phyloP scores from a whole-genome alignment of 139 green algal species.

The Edaphochlamys debaryana region DNA sequence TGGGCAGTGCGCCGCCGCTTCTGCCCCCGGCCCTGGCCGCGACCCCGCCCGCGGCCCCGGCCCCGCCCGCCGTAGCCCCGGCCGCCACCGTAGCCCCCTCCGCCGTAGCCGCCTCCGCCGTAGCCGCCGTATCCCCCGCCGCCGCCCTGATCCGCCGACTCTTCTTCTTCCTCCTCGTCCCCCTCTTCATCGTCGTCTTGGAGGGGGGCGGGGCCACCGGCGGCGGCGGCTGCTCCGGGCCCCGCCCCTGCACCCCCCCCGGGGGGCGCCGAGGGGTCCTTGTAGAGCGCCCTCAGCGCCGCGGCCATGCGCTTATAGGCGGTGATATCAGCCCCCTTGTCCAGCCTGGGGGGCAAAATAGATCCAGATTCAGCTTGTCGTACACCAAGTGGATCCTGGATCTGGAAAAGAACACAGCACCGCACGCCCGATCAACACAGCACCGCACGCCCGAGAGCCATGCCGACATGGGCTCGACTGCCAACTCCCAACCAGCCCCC shows the following conservation, averaged over 20 bases:
- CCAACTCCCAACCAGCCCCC: too few relatives aligned
- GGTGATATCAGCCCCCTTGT: constrained; percentile 53
- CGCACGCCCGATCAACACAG: too few relatives aligned
- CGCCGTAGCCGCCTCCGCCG: neutral
- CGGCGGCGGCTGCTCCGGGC: neutral
- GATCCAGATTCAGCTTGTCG: too few relatives aligned
- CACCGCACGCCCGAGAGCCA: too few relatives aligned
- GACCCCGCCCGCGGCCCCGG: neutral
- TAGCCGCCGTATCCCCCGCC: neutral
- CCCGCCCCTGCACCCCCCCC: too few relatives aligned
- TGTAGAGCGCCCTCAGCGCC: constrained; percentile 49
- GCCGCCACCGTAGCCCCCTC: neutral
- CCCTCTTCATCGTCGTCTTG: neutral
- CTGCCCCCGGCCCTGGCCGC: neutral
- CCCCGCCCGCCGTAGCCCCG: neutral
- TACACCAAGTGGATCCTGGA: too few relatives aligned
- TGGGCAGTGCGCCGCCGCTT: constrained; percentile 14
- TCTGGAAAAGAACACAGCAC: too few relatives aligned
- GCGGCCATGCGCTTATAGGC: constrained; percentile 48
- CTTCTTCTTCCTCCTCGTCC: neutral
- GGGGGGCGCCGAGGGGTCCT: constrained; percentile 14
- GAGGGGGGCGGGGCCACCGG: too few relatives aligned
- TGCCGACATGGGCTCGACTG: too few relatives aligned
- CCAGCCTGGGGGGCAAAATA: constrained; percentile 46
- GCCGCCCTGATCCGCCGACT: neutral